Percentiles rank a stretch among this genome's conserved stretches.
phyloP scores from a whole-genome alignment of 345 rosid genomes.

The Lumnitzera racemosa region DNA sequence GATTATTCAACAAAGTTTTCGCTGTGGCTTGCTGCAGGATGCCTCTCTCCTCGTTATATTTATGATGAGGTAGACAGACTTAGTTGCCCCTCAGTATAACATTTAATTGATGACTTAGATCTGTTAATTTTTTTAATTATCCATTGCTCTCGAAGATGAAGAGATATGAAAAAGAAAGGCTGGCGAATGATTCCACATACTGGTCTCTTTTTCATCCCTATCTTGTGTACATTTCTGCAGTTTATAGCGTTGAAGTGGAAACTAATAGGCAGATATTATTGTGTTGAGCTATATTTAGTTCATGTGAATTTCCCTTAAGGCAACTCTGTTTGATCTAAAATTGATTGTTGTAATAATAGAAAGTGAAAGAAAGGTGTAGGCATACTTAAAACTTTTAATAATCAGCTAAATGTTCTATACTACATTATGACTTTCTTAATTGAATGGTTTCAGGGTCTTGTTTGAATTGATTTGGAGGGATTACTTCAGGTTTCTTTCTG shows the following conservation, averaged over 20 bases:
- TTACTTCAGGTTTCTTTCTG: conserved; percentile 75
- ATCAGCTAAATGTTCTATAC: not conserved
- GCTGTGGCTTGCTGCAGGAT: conserved; percentile 88
- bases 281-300: not conserved
- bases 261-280: too few species aligned
- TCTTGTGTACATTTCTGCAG: not conserved
- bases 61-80: conserved; percentile 57
- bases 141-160: conserved; percentile 40
- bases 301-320: not conserved
- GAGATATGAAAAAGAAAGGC: conserved; percentile 73
- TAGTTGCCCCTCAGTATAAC: not conserved
- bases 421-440: not conserved
- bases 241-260: not conserved
- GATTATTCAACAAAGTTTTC: conserved; percentile 90
- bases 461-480: conserved; percentile 94
- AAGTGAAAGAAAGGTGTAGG: too few species aligned
- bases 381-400: too few species aligned
- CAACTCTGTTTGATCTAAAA: too few species aligned
- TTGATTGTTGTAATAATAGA: too few species aligned
- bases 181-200: conserved; percentile 76
- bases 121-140: conserved; percentile 3
- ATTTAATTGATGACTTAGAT: not conserved
- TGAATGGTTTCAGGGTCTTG: conserved; percentile 53
- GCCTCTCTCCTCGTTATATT: conserved; percentile 71
- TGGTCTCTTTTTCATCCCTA: conserved; percentile 36